A percentile compares a stretch with the other conserved stretches of the same genome.
Evolutionary conservation across 495 filamentous ascomycete genomes (phyloP).

Genomic region (Aspergillus bertholletiae): DNA sequence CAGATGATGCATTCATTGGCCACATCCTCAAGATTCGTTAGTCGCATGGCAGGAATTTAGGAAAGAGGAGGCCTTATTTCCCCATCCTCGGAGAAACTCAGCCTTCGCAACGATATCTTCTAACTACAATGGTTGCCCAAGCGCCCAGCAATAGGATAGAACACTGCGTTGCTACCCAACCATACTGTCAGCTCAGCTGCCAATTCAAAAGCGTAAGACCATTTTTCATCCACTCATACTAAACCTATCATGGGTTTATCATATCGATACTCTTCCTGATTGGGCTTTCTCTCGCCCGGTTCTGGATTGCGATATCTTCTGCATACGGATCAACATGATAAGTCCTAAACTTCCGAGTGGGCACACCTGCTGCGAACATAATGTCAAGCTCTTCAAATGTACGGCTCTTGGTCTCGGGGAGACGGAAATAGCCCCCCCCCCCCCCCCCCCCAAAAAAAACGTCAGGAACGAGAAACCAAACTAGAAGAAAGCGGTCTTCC

Average conservation of each 20-base stretch:
- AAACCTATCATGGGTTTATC: not conserved
- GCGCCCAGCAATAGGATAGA: no score
- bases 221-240: not conserved
- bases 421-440: constrained; percentile 38
- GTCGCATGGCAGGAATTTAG: no score
- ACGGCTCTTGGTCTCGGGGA: constrained; percentile 43
- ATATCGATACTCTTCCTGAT: not conserved
- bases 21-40: no score
- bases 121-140: no score
- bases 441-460: no score
- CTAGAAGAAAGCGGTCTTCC: constrained; percentile 41
- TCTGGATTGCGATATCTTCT: not conserved
- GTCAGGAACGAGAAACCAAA: constrained; percentile 18
- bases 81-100: no score
- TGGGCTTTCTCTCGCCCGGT: not conserved
- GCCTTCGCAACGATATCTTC: no score
- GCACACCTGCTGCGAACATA: constrained; percentile 49
- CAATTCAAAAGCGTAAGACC: not conserved
- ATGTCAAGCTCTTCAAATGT: constrained; percentile 57
- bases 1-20: no score
- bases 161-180: no score
- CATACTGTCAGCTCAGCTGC: no score
- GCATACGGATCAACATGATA: constrained; percentile 17
- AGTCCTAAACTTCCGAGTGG: constrained; percentile 42
- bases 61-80: no score